Base-by-base conservation (phyloP, 2,329 filamentous ascomycete species). In the Colletotrichum aenigma region DNA sequence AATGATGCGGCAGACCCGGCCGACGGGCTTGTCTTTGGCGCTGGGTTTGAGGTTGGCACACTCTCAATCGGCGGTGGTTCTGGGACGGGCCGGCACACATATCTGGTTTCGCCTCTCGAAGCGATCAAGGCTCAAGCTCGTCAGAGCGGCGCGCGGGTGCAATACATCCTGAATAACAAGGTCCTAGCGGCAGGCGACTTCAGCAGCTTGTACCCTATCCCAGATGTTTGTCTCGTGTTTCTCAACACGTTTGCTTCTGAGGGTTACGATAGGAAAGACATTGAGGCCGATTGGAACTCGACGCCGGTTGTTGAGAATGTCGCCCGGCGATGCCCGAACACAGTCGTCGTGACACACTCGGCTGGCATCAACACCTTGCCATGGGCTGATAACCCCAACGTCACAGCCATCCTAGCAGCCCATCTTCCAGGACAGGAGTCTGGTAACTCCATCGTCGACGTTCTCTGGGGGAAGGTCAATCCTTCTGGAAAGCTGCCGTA, bases 361-460 rank as follows among this genome's bases (percentile, higher is more conserved):
- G 89, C 91, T 12, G 92, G 92, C 1, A 89, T 91, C 5, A 86
- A 93, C 70, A 84, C 91, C 15, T 84, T 74, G 84, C 91, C 36
- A 87, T 94, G 88, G 83, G 88, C 89, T 55, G 83, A 90, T 32
- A 87, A 91, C 79, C 90, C 91, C 4, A 95, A 94, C 80, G 90
- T 96, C 76, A 94, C 93, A 55, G 94, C 93, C 26, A 93, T 96
- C 73, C 86, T 96, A n/a, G 95, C 93, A 89, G 94, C 93, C 52
- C 93, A 93, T 79, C 87, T 96, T 48, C 94, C 94, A 0, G 94
- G 94, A 21, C 92, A 95, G 80, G 93, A 96, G 83, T 94, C 91
- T 77, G 94, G 94, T 6, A 95, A 95, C 80, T 90, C 93, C 4
- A 90, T 96, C 56, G 92, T 92, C 4, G 94, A 96, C 80, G 88